A percentile compares a stretch with the other conserved stretches of the same genome.
Conservation (phyloP, 176 grass and related monocot genomes). For the Eremochloa ophiuroides region DNA sequence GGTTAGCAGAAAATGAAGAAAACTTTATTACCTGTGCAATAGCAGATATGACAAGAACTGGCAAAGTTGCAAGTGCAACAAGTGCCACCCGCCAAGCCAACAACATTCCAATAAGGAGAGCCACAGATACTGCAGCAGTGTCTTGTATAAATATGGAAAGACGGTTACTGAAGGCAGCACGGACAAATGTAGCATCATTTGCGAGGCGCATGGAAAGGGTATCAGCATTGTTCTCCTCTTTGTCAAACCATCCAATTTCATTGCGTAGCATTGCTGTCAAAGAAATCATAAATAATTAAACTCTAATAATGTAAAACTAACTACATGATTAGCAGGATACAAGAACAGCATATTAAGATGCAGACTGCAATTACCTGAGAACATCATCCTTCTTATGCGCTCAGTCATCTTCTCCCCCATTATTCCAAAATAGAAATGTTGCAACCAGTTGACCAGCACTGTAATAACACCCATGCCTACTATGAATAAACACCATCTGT, state of each 20-base stretch:
- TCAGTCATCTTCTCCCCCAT: conserved; percentile 99
- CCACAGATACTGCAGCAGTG: conserved; percentile 75
- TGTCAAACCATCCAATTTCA: conserved; percentile 99
- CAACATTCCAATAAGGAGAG: conserved; percentile 94
- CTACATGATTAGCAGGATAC: conserved; percentile 15
- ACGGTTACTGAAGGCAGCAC: conserved; percentile 93
- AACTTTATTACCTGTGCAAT: conserved; percentile 81
- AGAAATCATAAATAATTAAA: conserved; percentile 27
- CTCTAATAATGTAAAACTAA: conserved; percentile 10
- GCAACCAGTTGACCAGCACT: conserved; percentile 95
- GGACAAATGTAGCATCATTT: conserved; percentile 98
- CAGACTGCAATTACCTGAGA: conserved; percentile 68
- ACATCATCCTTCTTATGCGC: conserved; percentile 99
- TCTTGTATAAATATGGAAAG: conserved; percentile 99
- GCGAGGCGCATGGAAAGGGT: conserved; percentile 90
- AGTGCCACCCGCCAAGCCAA: conserved; percentile 90
- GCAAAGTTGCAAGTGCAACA: conserved; percentile 89
- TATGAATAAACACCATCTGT: conserved; percentile 97
- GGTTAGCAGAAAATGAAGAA: conserved; percentile 9
- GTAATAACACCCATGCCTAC: conserved; percentile 94
- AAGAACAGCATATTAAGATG: conserved; percentile 13
- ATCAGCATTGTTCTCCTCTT: conserved; percentile 97
- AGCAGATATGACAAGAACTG: conserved; percentile 88
- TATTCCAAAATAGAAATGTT: conserved; percentile 99
- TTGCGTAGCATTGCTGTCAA: conserved; percentile 83